phyloP scores from a whole-genome alignment of 345 rosid genomes.

The Eucalyptus sp. region DNA sequence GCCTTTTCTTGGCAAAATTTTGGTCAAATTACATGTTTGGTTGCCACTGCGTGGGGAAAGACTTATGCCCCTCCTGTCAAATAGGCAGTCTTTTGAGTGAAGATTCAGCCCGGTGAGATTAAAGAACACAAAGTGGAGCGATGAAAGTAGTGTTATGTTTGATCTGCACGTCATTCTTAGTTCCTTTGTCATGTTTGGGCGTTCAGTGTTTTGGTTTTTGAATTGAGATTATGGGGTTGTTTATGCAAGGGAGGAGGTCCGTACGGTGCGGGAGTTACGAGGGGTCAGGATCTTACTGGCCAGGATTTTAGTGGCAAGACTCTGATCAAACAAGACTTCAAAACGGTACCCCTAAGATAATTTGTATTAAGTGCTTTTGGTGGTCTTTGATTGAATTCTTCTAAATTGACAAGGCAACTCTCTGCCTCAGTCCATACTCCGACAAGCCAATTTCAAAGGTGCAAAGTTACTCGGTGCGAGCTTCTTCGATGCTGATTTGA shows the following conservation, averaged over 20 bases:
- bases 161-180: not conserved
- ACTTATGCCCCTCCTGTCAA: not conserved
- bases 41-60: not conserved
- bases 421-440: conserved; percentile 55
- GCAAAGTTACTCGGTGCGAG: conserved; percentile 91
- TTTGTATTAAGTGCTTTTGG: not conserved
- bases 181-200: not conserved
- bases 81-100: not conserved
- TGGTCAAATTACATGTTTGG: not conserved
- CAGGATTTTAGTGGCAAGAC: conserved; percentile 82
- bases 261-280: conserved; percentile 77
- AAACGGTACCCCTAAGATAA: conserved; percentile 37
- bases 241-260: conserved; percentile 83
- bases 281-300: conserved; percentile 88
- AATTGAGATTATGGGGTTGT: not conserved
- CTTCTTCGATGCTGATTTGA: conserved; percentile 92
- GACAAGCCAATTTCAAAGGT: conserved; percentile 89
- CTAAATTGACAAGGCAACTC: not conserved
- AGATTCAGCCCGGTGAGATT: not conserved
- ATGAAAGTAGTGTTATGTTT: not conserved
- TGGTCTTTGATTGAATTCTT: not conserved
- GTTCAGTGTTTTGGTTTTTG: not conserved
- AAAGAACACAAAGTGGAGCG: not conserved
- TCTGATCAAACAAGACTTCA: conserved; percentile 82
- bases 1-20: not conserved